A percentile compares a stretch with the other conserved stretches of the same genome.
These are phyloP conservation scores for Lolium perenne DNA, from an alignment of 176 grass and related monocot species.

Conservation along the genomic window DNA sequence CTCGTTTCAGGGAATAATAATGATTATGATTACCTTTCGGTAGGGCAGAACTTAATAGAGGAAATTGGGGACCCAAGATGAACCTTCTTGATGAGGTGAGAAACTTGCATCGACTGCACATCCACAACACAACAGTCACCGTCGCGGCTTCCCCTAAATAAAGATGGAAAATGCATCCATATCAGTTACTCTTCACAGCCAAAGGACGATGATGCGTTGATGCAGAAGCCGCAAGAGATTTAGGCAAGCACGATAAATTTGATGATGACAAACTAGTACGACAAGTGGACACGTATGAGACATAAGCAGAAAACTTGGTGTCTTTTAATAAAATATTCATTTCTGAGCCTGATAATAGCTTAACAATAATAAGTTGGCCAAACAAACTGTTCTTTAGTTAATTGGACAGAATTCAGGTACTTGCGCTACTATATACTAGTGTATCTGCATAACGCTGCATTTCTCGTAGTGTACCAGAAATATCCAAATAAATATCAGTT, in stretches of 20 bases:
- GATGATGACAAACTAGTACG: not conserved
- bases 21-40: constrained; percentile 67
- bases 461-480: not conserved
- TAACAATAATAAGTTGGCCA: not conserved
- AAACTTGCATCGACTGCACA: constrained; percentile 74
- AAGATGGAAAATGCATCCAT: constrained; percentile 34
- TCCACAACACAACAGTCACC: constrained; percentile 77
- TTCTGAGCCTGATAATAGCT: not conserved
- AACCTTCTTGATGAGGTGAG: constrained; percentile 74
- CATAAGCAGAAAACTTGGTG: not conserved
- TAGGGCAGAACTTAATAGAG: constrained; percentile 82
- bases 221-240: not conserved
- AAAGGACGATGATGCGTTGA: not conserved
- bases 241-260: not conserved
- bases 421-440: not conserved
- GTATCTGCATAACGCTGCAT: not conserved
- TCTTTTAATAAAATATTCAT: not conserved
- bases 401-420: not conserved
- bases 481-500: not conserved
- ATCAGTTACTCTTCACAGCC: not conserved
- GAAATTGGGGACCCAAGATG: constrained; percentile 71
- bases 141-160: constrained; percentile 67
- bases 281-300: not conserved
- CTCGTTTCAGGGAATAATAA: not conserved
- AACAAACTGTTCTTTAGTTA: not conserved